Base-by-base conservation (phyloP, 306 rosid species). In the Phaseolus lunatus region DNA sequence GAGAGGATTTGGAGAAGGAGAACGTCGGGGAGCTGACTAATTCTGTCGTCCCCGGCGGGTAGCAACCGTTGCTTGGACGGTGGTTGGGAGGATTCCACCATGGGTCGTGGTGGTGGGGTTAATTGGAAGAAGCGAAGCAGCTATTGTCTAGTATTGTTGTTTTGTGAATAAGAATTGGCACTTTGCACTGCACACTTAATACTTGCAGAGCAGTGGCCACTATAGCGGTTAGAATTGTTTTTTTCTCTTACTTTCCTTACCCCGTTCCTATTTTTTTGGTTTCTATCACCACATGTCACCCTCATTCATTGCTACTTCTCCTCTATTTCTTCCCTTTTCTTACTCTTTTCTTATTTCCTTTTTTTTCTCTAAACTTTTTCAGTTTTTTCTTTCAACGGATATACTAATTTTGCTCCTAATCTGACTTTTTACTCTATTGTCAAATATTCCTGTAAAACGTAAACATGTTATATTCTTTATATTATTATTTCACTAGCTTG, bases 1-100 rank as follows among this genome's bases (percentile, higher is more conserved):
- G 85, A 78, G 33, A 86, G 90, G 22, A 86, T 84, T 24, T 83
- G 75, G 66, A 70, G 35, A 10, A 80, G 80, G 2, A 86, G 48
- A 1, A 45, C 72, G 11, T 84, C 86, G 0, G 84, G 85, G 6
- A 84, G 75, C 1, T 54, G 23, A 61, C 86, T 70, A 23, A 84
- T 75, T 48, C 64, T 73, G 59, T 86, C 89, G 1, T 22, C 56
- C 19, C 7, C 18, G 0, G 5, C 0, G 2, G 20, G 5, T 20
- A 5, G 54, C 16, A 20, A 9, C 16, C 0, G 11, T 20, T 39
- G 3, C 54, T 0, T 31, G 3, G 18, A 9, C 3, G 57, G 35
- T 23, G 24, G 7, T 33, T 22, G 9, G 39, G 72, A 18, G 13
- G 15, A 12, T n/a, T 70, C 78, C 1, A 72, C 72, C 78, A 79